These are phyloP conservation scores for Dictyostelium capitatum DNA, from an alignment of 78 protist genomes.

Conservation along the genomic window DNA sequence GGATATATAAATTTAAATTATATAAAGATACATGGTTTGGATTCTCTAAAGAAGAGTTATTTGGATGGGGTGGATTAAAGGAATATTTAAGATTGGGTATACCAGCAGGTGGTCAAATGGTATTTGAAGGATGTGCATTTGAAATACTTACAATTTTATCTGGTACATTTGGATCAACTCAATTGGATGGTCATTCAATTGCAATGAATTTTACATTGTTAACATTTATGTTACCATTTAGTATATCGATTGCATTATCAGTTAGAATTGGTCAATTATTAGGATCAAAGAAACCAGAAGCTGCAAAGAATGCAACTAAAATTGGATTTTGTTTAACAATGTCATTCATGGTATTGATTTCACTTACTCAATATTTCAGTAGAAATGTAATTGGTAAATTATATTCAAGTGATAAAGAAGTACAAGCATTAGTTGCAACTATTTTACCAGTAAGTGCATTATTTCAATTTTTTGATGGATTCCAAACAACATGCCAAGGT, in stretches of 20 bases:
- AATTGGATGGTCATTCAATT: constrained; percentile 55
- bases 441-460: constrained; percentile 54
- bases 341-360: constrained; percentile 11
- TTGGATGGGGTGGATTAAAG: constrained; percentile 20
- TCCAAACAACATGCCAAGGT: constrained; percentile 73
- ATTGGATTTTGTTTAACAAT: constrained; percentile 26
- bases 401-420: constrained; percentile 34
- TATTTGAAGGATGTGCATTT: constrained; percentile 69
- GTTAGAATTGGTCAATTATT: constrained; percentile 72
- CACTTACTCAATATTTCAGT: not conserved
- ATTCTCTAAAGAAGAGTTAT: constrained; percentile 23
- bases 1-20: constrained; percentile 28
- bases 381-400: constrained; percentile 34
- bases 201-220: constrained; percentile 72
- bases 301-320: constrained; percentile 36
- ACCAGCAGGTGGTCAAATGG: constrained; percentile 71
- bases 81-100: constrained; percentile 40
- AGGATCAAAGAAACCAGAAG: constrained; percentile 20
- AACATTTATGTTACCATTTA: constrained; percentile 72
- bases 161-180: constrained; percentile 43
- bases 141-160: constrained; percentile 54
- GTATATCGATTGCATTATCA: constrained; percentile 58
- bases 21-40: constrained; percentile 66
- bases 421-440: constrained; percentile 8
- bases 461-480: constrained; percentile 69